A percentile compares a stretch with the other conserved stretches of the same genome.
Evolutionary conservation across 495 filamentous ascomycete species (phyloP).

Genomic region (Penicillium goetzii): DNA sequence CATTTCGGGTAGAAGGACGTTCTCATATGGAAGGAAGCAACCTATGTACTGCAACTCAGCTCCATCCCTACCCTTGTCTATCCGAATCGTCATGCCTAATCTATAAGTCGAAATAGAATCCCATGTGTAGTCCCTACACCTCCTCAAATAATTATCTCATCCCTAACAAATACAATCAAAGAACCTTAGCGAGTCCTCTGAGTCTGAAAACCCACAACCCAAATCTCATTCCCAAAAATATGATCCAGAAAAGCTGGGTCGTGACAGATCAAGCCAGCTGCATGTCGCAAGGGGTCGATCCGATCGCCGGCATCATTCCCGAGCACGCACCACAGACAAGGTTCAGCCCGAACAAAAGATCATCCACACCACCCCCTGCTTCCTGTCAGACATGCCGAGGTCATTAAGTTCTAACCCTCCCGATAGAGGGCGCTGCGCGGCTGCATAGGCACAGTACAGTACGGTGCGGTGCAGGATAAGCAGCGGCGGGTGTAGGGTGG

Average conservation of each 20-base stretch:
- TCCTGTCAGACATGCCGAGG: constrained; percentile 25
- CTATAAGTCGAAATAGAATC: background rate
- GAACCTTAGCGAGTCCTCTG: background rate
- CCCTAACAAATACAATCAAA: background rate
- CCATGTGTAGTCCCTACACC: background rate
- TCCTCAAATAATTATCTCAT: background rate
- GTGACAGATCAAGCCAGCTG: constrained; percentile 19
- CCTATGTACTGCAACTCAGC: background rate
- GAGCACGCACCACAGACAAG: constrained; percentile 13
- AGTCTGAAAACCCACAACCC: background rate
- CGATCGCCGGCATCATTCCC: constrained; percentile 12
- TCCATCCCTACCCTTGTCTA: background rate
- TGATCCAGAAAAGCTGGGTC: constrained; percentile 8
- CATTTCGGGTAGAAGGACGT: no score
- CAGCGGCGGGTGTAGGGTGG: background rate
- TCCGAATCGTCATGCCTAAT: background rate
- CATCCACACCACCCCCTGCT: constrained; percentile 19
- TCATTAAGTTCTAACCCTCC: background rate
- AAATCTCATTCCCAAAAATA: background rate
- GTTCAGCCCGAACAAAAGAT: constrained; percentile 15
- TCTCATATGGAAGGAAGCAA: no score
- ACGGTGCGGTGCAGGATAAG: background rate
- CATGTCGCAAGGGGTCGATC: constrained; percentile 23
- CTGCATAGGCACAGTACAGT: background rate
- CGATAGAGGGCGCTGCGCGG: background rate